Base-by-base conservation (phyloP, 1,284 basidiomycete species). In the Leccinum griseonigrum region DNA sequence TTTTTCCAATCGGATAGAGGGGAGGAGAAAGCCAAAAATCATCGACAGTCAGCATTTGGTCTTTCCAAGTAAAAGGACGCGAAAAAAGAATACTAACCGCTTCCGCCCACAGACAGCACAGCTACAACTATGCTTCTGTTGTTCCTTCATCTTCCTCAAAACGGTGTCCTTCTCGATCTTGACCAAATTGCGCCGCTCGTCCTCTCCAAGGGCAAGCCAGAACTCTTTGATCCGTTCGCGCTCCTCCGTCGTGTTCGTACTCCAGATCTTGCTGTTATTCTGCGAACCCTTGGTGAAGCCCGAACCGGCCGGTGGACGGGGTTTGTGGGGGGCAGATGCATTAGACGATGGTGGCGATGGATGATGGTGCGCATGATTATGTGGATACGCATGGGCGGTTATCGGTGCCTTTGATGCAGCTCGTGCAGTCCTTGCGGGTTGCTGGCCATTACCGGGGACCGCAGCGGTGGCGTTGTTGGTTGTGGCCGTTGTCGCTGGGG, bases 91-190 rank as follows among this genome's bases (percentile, higher is more conserved):
- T 65, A 86, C 91, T 68, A 74, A 93, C 90, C 95, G 90, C 84
- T 99, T 99, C 73, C 97, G 83, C 46, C 95, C 94, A 78, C 97
- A 99, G 38, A 99, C 96, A 22, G 95, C 95, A 78, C 97, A 99
- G 66, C 87, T 88, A 76, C 97, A 99, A 65, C 87, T 90, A 75
- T 97, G 95, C 74, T 93, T 94, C 84, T 97, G 95, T 82, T 97
- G 95, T 77, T 97, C 97, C 83, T 98, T 98, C 95, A 99, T 98
- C 86, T 97, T 98, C 76, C 86, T 87, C 64, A 98, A 79, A 31
- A 99, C 96, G 14, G 94, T 94, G 75, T 98, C 95, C 80, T 98
- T 98, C 82, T 99, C 97, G 69, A 98, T 87, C 81, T 94, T 92
- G 74, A 99, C 92, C 61, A 99, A 85, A 75, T 88, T 90, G 67